These are phyloP conservation scores for Gossypium schwendimanii DNA, from an alignment of 441 rosid genomes.

Conservation along the genomic window DNA sequence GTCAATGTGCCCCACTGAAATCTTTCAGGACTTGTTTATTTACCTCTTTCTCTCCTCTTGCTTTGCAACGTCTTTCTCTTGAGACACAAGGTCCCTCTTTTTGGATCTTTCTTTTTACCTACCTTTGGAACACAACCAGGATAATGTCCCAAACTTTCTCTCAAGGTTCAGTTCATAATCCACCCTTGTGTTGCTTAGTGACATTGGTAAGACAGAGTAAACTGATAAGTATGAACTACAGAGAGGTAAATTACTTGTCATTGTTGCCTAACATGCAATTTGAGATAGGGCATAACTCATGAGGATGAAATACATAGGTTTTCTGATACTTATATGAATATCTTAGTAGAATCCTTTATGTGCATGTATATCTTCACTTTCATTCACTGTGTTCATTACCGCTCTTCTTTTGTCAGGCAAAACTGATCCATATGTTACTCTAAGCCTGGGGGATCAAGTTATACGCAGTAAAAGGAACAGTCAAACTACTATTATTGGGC, in stretches of 20 bases:
- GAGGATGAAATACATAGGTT: slow-evolving; percentile 1
- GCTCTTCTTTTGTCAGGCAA: slow-evolving; percentile 45
- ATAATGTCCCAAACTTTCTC: neutral
- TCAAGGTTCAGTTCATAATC: too few species aligned
- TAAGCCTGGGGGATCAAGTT: slow-evolving; percentile 74
- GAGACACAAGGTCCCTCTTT: neutral
- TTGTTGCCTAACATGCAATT: neutral
- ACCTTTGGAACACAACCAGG: neutral
- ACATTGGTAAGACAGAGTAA: neutral
- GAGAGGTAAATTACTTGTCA: neutral
- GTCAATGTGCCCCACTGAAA: neutral
- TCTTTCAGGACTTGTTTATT: neutral
- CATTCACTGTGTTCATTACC: neutral
- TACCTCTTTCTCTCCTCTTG: neutral
- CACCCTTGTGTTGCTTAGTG: neutral
- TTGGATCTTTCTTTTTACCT: neutral
- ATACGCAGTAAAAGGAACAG: slow-evolving; percentile 93
- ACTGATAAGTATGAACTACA: neutral
- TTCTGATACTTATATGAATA: slow-evolving; percentile 8
- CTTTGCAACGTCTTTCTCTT: neutral
- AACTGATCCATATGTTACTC: slow-evolving; percentile 88
- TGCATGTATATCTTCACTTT: neutral
- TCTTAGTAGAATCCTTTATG: neutral
- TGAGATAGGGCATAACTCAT: neutral
- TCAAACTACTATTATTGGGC: slow-evolving; percentile 86